phyloP scores from a whole-genome alignment of 371 early-diverging fungal genomes.

The Mortierella sp. region DNA sequence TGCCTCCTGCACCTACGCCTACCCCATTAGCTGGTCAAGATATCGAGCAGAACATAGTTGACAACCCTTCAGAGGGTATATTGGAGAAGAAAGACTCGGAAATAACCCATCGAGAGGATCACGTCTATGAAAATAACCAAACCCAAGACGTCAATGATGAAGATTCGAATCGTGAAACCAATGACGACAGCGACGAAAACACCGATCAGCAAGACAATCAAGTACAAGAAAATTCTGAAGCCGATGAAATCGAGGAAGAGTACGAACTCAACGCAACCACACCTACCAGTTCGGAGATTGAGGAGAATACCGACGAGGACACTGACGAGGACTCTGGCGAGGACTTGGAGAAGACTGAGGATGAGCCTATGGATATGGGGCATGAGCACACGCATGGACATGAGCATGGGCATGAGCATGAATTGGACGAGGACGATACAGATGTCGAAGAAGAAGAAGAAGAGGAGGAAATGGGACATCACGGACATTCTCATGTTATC shows the following conservation, averaged over 20 bases:
- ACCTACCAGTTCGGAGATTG: neutral
- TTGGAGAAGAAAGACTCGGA: conserved; percentile 31
- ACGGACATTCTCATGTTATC: conserved; percentile 17
- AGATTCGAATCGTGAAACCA: conserved; percentile 5
- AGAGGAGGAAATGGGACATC: conserved; percentile 2
- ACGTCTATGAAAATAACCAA: neutral
- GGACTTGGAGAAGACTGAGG: conserved; percentile 1
- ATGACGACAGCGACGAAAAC: neutral
- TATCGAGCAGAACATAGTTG: neutral
- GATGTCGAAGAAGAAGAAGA: conserved; percentile 4
- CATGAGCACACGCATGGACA: neutral
- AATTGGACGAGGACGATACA: neutral
- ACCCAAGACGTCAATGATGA: neutral
- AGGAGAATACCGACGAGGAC: neutral
- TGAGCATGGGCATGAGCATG: conserved; percentile 2
- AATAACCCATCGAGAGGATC: conserved; percentile 11
- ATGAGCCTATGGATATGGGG: neutral
- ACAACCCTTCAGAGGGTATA: conserved; percentile 6
- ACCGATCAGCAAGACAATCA: neutral
- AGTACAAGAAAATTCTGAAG: neutral
- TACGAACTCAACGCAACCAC: neutral
- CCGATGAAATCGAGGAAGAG: conserved; percentile 14
- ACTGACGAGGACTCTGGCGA: neutral
- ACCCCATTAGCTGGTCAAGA: neutral
- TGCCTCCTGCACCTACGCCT: conserved; percentile 3